Conservation (phyloP, 441 rosid genomes). For the Pelargonium australe region DNA sequence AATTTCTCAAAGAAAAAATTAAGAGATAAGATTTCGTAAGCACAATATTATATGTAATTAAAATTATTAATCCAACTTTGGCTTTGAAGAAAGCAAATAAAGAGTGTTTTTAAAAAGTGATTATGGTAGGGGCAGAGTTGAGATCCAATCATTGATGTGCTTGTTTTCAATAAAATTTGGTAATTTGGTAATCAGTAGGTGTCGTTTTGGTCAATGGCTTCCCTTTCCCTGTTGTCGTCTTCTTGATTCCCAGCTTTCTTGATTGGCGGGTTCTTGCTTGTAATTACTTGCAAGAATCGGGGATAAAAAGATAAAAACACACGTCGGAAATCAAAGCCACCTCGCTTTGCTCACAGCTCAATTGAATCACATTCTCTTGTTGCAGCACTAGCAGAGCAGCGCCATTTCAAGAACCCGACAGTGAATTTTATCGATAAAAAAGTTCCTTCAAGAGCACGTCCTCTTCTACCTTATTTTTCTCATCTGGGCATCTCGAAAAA, state of each 20-base stretch:
- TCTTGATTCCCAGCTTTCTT: not conserved
- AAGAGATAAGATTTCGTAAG: not conserved
- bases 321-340: conserved; percentile 4
- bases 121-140: not conserved
- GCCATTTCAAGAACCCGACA: not conserved
- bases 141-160: conserved; percentile 8
- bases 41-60: not conserved
- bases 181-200: not conserved
- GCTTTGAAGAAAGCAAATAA: not conserved
- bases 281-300: conserved; percentile 2
- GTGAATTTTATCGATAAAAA: not conserved
- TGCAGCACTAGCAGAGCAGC: not conserved
- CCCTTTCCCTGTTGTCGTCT: not conserved
- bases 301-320: conserved; percentile 6
- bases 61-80: not conserved
- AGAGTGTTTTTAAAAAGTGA: not conserved
- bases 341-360: not conserved
- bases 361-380: not conserved
- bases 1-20: not conserved
- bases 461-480: not conserved
- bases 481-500: not conserved
- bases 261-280: conserved; percentile 6
- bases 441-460: conserved; percentile 1
- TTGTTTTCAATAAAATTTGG: not conserved
- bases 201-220: not conserved